phyloP scores from a whole-genome alignment of 768 basidiomycete genomes.

The Pleurotus sapidus region DNA sequence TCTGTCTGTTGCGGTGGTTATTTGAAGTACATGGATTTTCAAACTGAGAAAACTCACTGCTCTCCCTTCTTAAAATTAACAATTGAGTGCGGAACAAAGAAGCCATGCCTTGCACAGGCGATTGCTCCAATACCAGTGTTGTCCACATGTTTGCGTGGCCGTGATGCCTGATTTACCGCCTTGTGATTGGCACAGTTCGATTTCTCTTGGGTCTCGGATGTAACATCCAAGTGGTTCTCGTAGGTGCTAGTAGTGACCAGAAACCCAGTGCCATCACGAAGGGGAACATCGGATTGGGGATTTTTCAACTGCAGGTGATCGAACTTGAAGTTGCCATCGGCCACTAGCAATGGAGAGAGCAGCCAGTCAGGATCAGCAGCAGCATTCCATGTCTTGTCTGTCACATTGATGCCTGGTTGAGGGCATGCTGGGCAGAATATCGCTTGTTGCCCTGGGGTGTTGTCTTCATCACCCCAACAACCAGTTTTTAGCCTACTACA shows the following conservation, averaged over 20 bases:
- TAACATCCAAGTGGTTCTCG: conserved; percentile 17
- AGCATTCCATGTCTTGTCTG: not conserved
- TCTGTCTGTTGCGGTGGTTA: conserved; percentile 14
- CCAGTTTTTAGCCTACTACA: not conserved
- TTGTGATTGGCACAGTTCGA: conserved; percentile 14
- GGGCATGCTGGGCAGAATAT: conserved; percentile 7
- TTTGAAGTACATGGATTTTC: not conserved
- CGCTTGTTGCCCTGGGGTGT: not conserved
- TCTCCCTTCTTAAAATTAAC: conserved; percentile 30
- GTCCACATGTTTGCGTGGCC: conserved; percentile 14
- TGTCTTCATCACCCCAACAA: not conserved
- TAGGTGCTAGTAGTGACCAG: conserved; percentile 19
- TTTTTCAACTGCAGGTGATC: conserved; percentile 22
- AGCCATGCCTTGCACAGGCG: conserved; percentile 29
- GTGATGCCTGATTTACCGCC: conserved; percentile 15
- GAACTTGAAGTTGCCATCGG: conserved; percentile 25
- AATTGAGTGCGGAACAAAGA: conserved; percentile 23
- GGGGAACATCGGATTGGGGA: conserved; percentile 18
- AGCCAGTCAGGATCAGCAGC: not conserved
- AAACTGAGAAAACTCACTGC: conserved; percentile 11
- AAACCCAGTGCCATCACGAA: conserved; percentile 22
- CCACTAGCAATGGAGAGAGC: conserved; percentile 11
- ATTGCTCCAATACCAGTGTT: conserved; percentile 25
- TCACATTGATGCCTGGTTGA: conserved; percentile 11
- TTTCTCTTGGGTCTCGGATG: conserved; percentile 12